Conservation (phyloP, 2,329 filamentous ascomycete genomes). For the Claviceps cyperi region DNA sequence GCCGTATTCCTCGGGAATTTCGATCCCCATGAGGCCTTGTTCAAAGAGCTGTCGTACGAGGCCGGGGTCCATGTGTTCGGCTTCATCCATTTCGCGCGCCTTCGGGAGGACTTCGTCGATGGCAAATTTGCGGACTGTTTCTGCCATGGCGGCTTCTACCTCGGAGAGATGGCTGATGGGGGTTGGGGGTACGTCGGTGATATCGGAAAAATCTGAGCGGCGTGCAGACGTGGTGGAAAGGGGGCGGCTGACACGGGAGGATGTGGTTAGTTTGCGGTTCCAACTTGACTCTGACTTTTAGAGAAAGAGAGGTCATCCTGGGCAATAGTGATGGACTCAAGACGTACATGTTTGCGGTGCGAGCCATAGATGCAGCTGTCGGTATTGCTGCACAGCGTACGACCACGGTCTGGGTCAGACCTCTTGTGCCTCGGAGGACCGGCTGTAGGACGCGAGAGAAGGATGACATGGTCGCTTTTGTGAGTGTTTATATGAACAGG, state of each 20-base stretch:
- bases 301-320: too few relatives aligned
- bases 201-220: slow-evolving; percentile 36
- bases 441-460: slow-evolving; percentile 37
- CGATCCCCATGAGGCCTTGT: slow-evolving; percentile 91
- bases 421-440: slow-evolving; percentile 31
- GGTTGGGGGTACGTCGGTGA: slow-evolving; percentile 70
- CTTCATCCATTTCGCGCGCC: slow-evolving; percentile 94
- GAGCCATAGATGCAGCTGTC: background rate
- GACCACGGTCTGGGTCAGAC: slow-evolving; percentile 17
- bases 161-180: slow-evolving; percentile 90
- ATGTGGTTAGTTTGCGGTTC: too few relatives aligned
- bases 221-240: slow-evolving; percentile 47
- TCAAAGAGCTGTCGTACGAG: slow-evolving; percentile 92
- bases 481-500: background rate
- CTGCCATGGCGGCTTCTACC: slow-evolving; percentile 75
- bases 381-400: background rate
- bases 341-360: slow-evolving; percentile 13
- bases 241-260: slow-evolving; percentile 23
- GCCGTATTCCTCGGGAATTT: slow-evolving; percentile 83
- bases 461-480: slow-evolving; percentile 23
- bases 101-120: slow-evolving; percentile 78
- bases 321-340: too few relatives aligned
- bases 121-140: slow-evolving; percentile 82
- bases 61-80: slow-evolving; percentile 77
- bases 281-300: too few relatives aligned